Evolutionary conservation across 2,329 filamentous ascomycete genomes (phyloP), one percentile per base, ranked within the genome.

Genomic region (Pseudocercospora crystallina): DNA sequence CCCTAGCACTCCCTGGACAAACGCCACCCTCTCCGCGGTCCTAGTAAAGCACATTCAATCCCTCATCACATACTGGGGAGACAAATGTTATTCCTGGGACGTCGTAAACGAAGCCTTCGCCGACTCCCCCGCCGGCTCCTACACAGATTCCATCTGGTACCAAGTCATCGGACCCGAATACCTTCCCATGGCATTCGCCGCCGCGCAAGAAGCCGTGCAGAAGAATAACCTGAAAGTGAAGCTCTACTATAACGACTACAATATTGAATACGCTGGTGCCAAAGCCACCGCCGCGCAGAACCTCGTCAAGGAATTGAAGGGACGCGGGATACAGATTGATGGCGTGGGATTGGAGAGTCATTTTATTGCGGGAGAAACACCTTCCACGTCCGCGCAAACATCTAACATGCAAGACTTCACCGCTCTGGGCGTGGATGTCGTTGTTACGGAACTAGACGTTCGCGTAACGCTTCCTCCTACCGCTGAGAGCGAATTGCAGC

Each of bases 361-460:
- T 63, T 71, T 83, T 39, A 70, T 69, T 44, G 49, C 34, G 12
- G 54, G 51, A 5, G 34, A 15, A 1, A 52, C 52, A 2, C 55
- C 55, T 0, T 36, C 14, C 15, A 61, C 63, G 2, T 61, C 59
- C 1, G 55, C 60, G 38, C 72, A 73, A 8, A 65, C 65, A 10
- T 75, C 78, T 3, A 53, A 56, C 15, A 72, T 85, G 57, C 71
- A 76, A 55, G 69, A 72, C 1, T 79, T 82, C 43, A 78, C 76
- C 2, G 62, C 63, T n/a, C 68, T 79, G 15, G 75, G 74, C 13
- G 73, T 79, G 14, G 81, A 86, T 57, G 74, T 85, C 26, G 82
- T 82, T 8, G 73, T 84, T 47, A 85, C 82, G 2, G 83, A 86
- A 70, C 73, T 86, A 13, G 85, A 88, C 61, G 85, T 87, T 58